Evolutionary conservation across 352 stramenopile genomes (phyloP).

Genomic region (Globisporangium nagaii): DNA sequence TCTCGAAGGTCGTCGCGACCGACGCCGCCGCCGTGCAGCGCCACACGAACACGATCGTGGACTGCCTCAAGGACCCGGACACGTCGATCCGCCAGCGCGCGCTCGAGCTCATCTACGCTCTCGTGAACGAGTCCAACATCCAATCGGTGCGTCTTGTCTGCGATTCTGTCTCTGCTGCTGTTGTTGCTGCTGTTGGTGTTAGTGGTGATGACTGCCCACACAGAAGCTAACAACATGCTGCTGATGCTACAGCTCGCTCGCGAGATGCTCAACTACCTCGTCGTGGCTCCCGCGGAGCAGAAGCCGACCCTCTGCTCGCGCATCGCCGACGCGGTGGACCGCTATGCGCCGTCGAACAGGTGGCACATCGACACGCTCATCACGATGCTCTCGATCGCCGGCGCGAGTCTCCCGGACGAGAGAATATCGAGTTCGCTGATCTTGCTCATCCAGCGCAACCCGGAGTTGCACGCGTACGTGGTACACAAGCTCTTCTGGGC

Average conservation of each 20-base stretch:
- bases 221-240: too few species aligned
- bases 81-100: slow-evolving; percentile 98
- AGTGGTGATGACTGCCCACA: too few species aligned
- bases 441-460: slow-evolving; percentile 92
- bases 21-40: slow-evolving; percentile 94
- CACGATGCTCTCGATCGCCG: slow-evolving; percentile 98
- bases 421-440: slow-evolving; percentile 94
- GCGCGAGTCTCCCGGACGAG: slow-evolving; percentile 87
- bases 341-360: slow-evolving; percentile 73
- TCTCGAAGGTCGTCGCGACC: slow-evolving; percentile 89
- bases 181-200: too few species aligned
- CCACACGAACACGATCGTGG: slow-evolving; percentile 95
- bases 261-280: slow-evolving; percentile 99
- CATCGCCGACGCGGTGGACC: slow-evolving; percentile 87
- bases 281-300: slow-evolving; percentile 95
- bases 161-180: too few species aligned
- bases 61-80: slow-evolving; percentile 96
- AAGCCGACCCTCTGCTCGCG: slow-evolving; percentile 93
- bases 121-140: slow-evolving; percentile 98
- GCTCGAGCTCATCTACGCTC: slow-evolving; percentile 98
- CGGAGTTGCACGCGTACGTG: slow-evolving; percentile 90
- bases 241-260: slow-evolving; percentile 87
- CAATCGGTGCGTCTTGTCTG: slow-evolving; percentile 50
- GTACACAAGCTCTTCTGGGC: slow-evolving; percentile 97
- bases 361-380: slow-evolving; percentile 98